phyloP scores from a whole-genome alignment of 257 asterid species.

The Solanum clarkiae region DNA sequence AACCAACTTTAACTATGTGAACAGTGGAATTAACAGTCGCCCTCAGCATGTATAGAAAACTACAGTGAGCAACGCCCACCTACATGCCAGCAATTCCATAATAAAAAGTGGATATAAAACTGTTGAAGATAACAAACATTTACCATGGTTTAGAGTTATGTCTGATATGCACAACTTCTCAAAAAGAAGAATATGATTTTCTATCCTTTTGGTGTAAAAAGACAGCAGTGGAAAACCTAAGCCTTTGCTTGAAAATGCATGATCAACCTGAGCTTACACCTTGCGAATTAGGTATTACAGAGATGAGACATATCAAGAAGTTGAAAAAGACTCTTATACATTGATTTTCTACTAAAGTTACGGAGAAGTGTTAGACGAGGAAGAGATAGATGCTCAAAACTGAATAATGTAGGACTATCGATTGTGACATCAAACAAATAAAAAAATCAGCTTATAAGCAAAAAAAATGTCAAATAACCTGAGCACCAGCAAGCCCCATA shows the following conservation, averaged over 20 bases:
- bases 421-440: not conserved
- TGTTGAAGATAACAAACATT: not conserved
- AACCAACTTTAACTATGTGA: not conserved
- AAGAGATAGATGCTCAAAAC: not conserved
- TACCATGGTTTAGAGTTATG: not conserved
- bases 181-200: not conserved
- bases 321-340: not conserved
- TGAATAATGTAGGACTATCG: not conserved
- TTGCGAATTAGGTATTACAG: not conserved
- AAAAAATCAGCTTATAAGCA: not conserved
- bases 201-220: not conserved
- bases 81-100: not conserved
- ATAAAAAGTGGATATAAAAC: not conserved
- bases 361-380: not conserved
- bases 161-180: not conserved
- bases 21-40: not conserved
- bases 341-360: not conserved
- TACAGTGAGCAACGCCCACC: not conserved
- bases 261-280: not conserved
- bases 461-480: constrained; percentile 38
- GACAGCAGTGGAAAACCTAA: not conserved
- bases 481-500: constrained; percentile 80
- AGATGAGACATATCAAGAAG: not conserved
- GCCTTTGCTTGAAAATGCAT: not conserved
- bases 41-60: not conserved